Conservation (phyloP, 176 grass and related monocot genomes). For the Triticum urartu region DNA sequence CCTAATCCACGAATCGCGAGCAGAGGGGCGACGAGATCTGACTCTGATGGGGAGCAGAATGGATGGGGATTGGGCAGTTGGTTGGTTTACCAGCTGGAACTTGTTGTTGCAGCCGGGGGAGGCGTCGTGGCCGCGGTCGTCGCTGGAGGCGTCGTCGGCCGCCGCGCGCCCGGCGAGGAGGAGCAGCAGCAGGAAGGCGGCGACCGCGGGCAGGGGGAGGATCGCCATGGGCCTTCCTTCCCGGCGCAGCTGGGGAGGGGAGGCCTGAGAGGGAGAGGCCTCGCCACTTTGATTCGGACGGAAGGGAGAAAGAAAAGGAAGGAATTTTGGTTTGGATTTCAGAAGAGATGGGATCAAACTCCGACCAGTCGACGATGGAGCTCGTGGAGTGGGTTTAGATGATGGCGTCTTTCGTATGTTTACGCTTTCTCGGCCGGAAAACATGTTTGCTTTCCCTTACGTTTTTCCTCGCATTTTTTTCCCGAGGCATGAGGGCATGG, state of each 20-base stretch:
- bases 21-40: slow-evolving; percentile 6
- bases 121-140: slow-evolving; percentile 57
- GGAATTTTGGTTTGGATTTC: not conserved
- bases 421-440: not conserved
- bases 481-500: no score
- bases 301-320: not conserved
- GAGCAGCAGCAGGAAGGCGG: slow-evolving; percentile 24
- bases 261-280: no score
- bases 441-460: not conserved
- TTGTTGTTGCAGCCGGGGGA: slow-evolving; percentile 81
- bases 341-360: not conserved
- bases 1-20: not conserved
- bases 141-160: slow-evolving; percentile 70
- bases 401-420: not conserved
- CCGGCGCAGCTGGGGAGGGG: no score
- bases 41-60: not conserved
- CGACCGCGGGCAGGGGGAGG: not conserved
- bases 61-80: slow-evolving; percentile 14
- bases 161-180: slow-evolving; percentile 34
- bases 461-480: no score
- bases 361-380: not conserved
- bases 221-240: slow-evolving; percentile 26
- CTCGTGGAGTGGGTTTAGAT: no score
- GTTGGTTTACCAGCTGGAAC: slow-evolving; percentile 95
- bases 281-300: not conserved